Evolutionary conservation across 768 basidiomycete genomes (phyloP), one percentile per base, ranked within the genome.

Genomic region (Gloeophyllum trabeum): DNA sequence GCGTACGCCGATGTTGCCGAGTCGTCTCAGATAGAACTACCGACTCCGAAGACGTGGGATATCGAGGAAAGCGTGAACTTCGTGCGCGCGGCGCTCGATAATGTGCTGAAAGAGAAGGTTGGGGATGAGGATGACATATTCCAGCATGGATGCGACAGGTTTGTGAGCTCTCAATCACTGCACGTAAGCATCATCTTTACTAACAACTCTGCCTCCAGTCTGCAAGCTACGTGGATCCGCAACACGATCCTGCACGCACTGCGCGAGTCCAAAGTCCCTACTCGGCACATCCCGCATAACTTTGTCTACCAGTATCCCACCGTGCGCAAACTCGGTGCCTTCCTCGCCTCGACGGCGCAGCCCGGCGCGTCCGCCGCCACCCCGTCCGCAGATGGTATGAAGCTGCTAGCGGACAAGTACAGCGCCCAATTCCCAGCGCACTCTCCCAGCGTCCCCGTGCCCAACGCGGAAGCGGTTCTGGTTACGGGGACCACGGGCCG

Each of bases 261-360:
- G 10, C 12, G 36, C n/a, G 32, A 18, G 22, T 36, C 7, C 18
- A 49, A 49, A 3, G 39, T 53, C 24, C 24, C 44, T 25, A 43
- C 43, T 3, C 44, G 7, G 20, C 7, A 37, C 36, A 7, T 21
- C 20, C 20, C 36, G 6, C 46, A 49, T 6, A 54, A 54, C 37
- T 45, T 66, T 41, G 60, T 74, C 3, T 63, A 61, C 30, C 51
- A 56, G 18, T 53, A 67, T 21, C 70, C 71, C 2, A 66, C 66
- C 1, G 61, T 71, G 16, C 51, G 51, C 32, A 40, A 53, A 5
- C 54, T 55, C 40, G 23, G 43, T 45, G 14, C 24, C 3, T 49
- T 48, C 48, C 46, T 13, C 26, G 44, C 18, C 46, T 46, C 12
- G 55, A 57, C 35, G 28, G 23, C 56, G 59, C 25, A 16, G 41